These are phyloP conservation scores for Hanseniaspora lachancei DNA, from an alignment of 805 yeast species.

Conservation along the genomic window DNA sequence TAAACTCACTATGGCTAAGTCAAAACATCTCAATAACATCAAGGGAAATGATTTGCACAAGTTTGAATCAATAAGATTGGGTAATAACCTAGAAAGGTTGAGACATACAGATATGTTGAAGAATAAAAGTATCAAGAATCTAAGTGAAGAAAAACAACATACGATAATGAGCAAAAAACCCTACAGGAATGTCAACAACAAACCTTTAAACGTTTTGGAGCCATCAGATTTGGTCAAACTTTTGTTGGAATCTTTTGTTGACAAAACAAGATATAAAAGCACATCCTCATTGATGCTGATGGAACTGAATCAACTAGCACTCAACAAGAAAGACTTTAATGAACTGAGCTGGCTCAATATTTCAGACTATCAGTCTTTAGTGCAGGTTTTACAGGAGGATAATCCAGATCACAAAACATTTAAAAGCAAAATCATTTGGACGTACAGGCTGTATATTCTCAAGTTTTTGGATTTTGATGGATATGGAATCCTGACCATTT, in stretches of 20 bases:
- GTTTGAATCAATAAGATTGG: neutral
- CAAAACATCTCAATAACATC: neutral
- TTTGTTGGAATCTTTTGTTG: neutral
- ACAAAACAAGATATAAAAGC: neutral
- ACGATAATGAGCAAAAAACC: constrained; percentile 5
- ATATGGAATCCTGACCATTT: constrained; percentile 3
- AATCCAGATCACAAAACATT: neutral
- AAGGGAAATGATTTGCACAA: neutral
- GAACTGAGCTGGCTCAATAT: constrained; percentile 10
- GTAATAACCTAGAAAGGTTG: neutral
- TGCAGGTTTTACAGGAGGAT: constrained; percentile 5
- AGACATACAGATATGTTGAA: neutral
- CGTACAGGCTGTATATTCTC: neutral
- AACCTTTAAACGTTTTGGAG: neutral
- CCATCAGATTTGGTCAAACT: neutral
- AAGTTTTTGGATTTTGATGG: constrained; percentile 4
- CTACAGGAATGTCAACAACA: neutral
- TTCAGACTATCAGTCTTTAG: neutral
- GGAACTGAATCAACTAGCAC: neutral
- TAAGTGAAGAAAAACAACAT: neutral
- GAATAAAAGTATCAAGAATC: neutral
- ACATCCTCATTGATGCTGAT: neutral
- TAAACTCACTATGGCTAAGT: neutral
- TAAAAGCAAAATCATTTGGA: constrained; percentile 3
- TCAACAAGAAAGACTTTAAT: neutral